Evolutionary conservation across 2,329 filamentous ascomycete genomes (phyloP).

Genomic region (Blastomyces gilchristii): DNA sequence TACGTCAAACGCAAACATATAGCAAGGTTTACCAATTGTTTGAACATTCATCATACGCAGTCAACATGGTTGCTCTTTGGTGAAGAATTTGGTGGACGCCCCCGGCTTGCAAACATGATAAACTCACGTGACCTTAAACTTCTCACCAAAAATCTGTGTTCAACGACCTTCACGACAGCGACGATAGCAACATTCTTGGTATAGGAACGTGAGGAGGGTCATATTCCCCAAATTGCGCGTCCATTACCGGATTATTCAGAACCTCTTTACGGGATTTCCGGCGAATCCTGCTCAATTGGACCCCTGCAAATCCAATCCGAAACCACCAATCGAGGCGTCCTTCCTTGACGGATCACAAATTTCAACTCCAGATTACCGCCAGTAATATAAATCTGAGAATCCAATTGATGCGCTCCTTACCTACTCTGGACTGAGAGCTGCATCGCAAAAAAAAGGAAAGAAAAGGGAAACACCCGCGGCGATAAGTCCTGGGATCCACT

Average conservation of each 20-base stretch:
- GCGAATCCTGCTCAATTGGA: neutral
- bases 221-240: neutral
- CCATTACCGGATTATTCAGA: neutral
- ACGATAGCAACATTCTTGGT: neutral
- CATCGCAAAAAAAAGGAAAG: neutral
- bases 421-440: neutral
- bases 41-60: neutral
- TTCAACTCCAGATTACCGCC: too few species aligned
- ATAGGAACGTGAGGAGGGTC: neutral
- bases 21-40: neutral
- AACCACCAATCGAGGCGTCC: neutral
- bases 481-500: neutral
- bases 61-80: too few species aligned
- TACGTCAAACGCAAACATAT: neutral
- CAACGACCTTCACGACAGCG: neutral
- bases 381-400: neutral
- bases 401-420: neutral
- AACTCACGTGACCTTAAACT: conserved; percentile 4
- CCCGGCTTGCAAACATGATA: neutral
- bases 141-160: neutral
- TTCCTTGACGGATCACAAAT: too few species aligned
- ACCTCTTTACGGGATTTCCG: neutral
- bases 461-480: neutral
- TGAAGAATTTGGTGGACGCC: too few species aligned
- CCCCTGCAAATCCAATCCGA: neutral